Evolutionary conservation across 2,329 filamentous ascomycete species (phyloP), one percentile per base, ranked within the genome.

Genomic region (Pseudogymnoascus sp.): DNA sequence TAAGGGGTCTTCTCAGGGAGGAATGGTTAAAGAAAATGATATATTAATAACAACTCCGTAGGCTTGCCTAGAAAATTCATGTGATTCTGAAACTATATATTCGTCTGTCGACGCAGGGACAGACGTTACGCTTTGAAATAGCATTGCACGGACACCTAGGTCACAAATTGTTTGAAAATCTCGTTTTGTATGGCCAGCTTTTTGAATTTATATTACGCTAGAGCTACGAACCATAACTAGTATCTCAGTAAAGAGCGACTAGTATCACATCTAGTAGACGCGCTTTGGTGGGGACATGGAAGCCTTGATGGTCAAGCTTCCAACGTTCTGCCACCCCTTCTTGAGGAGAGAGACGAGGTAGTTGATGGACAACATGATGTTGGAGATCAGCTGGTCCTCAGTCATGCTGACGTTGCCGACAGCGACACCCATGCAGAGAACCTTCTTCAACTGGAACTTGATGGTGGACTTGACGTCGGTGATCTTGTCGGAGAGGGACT

Each of bases 381-480:
- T 99, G 78, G 86, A 90, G 73, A 99, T 88, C 72, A 99, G 84
- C 85, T 97, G 91, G 77, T 99, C 95, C 83, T 91, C 84, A 70
- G 86, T 89, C 95, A 99, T 99, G 75, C 88, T 92, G 75, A 99
- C 95, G 82, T 99, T 96, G 78, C 95, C 95, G 77, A 99, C 91
- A 74, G 95, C 95, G 78, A 97, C 93, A 89, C 93, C 95, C 88
- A 99, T 93, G 87, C 95, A 99, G 74, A 99, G 87, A 79, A 99
- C 95, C 91, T 99, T 99, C 91, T 99, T 99, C 77, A 99, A 87
- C 88, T 99, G 93, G 90, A 99, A 99, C 89, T 99, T 99, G 89
- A 99, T 97, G 81, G 95, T 99, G 75, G 91, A 96, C 90, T 97
- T 97, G 87, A 99, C 93, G 80, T 99, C 95, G 83, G 84, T 96